phyloP scores from a whole-genome alignment of 495 filamentous ascomycete species.

The Talaromyces nanjingensis region DNA sequence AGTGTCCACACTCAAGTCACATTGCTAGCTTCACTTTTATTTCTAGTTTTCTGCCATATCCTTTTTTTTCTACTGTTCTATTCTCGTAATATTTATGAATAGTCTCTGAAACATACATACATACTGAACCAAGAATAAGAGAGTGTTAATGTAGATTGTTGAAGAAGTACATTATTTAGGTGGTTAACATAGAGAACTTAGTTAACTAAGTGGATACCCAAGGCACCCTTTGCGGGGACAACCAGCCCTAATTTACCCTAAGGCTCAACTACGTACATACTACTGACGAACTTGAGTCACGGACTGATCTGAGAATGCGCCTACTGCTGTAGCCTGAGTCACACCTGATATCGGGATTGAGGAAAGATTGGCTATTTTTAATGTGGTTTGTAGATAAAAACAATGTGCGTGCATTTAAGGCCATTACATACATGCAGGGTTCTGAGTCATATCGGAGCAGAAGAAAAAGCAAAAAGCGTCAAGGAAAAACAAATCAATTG shows the following conservation, averaged over 20 bases:
- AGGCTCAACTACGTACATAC: background rate
- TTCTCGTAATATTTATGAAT: background rate
- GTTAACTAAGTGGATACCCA: background rate
- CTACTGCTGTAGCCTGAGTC: conserved; percentile 1
- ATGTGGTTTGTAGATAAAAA: background rate
- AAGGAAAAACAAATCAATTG: background rate
- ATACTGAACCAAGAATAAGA: background rate
- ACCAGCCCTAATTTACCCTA: background rate
- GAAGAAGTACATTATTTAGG: no score
- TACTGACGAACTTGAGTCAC: background rate
- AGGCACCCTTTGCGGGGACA: background rate
- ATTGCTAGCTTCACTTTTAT: background rate
- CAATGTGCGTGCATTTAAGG: background rate
- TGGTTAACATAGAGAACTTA: no score
- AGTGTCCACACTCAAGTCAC: background rate
- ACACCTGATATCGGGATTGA: background rate
- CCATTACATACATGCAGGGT: conserved; percentile 12
- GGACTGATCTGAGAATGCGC: background rate
- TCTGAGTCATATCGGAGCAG: conserved; percentile 13
- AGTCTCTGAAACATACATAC: background rate
- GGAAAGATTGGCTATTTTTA: background rate
- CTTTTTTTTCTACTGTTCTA: background rate
- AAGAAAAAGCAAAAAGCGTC: conserved; percentile 2
- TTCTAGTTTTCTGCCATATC: background rate
- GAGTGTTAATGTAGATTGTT: background rate